phyloP scores from a whole-genome alignment of 371 early-diverging fungal species.

The Coemansia linderi region DNA sequence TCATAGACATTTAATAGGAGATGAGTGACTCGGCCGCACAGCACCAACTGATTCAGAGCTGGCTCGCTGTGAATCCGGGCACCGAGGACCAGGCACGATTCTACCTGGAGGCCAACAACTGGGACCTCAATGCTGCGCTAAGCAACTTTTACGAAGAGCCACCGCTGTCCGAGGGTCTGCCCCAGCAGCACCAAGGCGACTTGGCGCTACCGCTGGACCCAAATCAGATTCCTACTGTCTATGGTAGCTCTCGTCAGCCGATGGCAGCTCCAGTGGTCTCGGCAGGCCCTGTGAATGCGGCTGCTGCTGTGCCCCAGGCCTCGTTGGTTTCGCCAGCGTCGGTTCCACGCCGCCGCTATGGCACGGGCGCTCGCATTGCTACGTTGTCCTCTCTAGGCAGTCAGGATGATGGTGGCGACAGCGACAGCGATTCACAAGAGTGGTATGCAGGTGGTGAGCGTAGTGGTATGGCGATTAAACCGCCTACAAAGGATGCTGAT shows the following conservation, averaged over 20 bases:
- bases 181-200: constrained; percentile 37
- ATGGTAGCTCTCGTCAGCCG: constrained; percentile 21
- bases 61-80: constrained; percentile 62
- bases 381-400: constrained; percentile 61
- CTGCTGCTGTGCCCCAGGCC: constrained; percentile 3
- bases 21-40: constrained; percentile 60
- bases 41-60: constrained; percentile 62
- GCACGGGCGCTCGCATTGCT: constrained; percentile 59
- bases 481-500: constrained; percentile 18
- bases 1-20: neutral
- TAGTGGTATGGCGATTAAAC: constrained; percentile 52
- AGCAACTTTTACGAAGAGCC: constrained; percentile 62
- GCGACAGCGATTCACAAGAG: constrained; percentile 59
- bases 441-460: constrained; percentile 54
- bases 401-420: constrained; percentile 51
- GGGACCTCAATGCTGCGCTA: constrained; percentile 74
- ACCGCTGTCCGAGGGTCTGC: constrained; percentile 48
- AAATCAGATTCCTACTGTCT: constrained; percentile 18
- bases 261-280: constrained; percentile 35
- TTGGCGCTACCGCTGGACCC: constrained; percentile 37
- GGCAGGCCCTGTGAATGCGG: constrained; percentile 23
- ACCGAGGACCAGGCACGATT: constrained; percentile 67
- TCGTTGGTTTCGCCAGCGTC: constrained; percentile 22
- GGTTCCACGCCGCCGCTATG: constrained; percentile 45
- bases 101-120: constrained; percentile 72